Conservation (phyloP, 495 filamentous ascomycete genomes). For the Podospora australis region DNA sequence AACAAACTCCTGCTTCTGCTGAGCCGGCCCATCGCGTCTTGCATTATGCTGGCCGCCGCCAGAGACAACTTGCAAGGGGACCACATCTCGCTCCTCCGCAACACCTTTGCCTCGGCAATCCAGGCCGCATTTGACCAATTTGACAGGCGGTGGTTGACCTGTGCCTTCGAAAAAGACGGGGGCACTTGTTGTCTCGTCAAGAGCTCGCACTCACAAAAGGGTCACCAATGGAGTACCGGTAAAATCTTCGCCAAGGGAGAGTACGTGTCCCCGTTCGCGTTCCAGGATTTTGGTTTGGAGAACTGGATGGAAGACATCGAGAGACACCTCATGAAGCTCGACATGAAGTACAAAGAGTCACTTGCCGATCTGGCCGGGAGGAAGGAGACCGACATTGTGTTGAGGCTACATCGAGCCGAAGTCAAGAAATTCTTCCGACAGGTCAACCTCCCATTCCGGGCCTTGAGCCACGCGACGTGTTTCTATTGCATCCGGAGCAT, state of each 20-base stretch:
- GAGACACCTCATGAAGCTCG: not conserved
- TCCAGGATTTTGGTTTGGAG: conserved; percentile 20
- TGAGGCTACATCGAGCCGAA: conserved; percentile 25
- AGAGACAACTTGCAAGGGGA: conserved; percentile 22
- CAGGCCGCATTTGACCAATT: conserved; percentile 37
- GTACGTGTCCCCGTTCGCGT: conserved; percentile 34
- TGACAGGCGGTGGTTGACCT: conserved; percentile 36
- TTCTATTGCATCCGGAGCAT: conserved; percentile 50
- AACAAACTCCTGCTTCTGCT: conserved; percentile 33
- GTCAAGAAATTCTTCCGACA: conserved; percentile 23
- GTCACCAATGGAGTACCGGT: conserved; percentile 40
- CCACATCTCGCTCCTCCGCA: conserved; percentile 21
- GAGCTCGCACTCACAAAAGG: conserved; percentile 36
- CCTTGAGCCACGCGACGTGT: conserved; percentile 39
- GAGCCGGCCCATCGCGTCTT: conserved; percentile 43
- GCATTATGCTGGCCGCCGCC: conserved; percentile 42
- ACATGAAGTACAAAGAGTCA: too few species aligned
- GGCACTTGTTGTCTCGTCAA: conserved; percentile 35
- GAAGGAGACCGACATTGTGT: conserved; percentile 13
- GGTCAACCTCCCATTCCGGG: conserved; percentile 10
- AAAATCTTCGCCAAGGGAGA: conserved; percentile 34
- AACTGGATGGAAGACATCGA: conserved; percentile 19
- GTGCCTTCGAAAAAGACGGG: conserved; percentile 25
- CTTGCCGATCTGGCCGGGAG: too few species aligned
- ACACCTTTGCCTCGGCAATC: conserved; percentile 4